Base-by-base conservation (phyloP, 1,139 yeast genomes). In the Meyerozyma athensensis region DNA sequence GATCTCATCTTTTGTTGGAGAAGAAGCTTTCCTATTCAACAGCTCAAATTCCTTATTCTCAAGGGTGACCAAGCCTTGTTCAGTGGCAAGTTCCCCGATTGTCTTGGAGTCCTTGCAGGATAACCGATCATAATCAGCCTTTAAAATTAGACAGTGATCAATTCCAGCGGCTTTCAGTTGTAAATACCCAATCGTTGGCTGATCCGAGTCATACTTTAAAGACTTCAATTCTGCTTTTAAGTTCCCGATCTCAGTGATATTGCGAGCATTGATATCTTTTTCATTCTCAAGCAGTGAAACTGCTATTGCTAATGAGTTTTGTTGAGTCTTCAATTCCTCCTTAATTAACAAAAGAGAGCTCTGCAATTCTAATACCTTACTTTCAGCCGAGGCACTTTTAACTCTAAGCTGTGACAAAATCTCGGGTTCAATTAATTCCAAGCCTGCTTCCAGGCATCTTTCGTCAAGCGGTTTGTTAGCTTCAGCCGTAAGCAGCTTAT, bases 111-210 rank as follows among this genome's bases (percentile, higher is more conserved):
- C 20, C 35, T 19, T 17, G 30, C 41, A 39, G 35, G 12, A 33
- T n/a, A 12, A 10, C n/a, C 45, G 48, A 18, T 50, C 46, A 34
- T 43, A 47, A 1, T 47, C 51, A 1, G 39, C 34, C 5, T 37
- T 30, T 2, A 48, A 31, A 23, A 64, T 38, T 12, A 61, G 47
- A 4, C 51, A 46, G 16, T 52, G 45, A 8, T 51, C 53, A 19
- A 43, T 36, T 3, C 20, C 33, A 14, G 37, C 41, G 3, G 65
- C 59, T 35, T 56, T 59, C 16, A 43, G 38, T 20, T 40, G 36
- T 31, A 59, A 37, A 34, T 47, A 50, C 3, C 54, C 59, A 13
- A 51, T 19, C 3, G 52, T 31, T 5, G 73, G 72, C 2, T 45
- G 22, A 1, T 53, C n/a, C 56, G 18, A 58, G 19, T 4, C 38